Evolutionary conservation across 1,139 yeast species (phyloP).

Genomic region (Diutina pseudorugosa): DNA sequence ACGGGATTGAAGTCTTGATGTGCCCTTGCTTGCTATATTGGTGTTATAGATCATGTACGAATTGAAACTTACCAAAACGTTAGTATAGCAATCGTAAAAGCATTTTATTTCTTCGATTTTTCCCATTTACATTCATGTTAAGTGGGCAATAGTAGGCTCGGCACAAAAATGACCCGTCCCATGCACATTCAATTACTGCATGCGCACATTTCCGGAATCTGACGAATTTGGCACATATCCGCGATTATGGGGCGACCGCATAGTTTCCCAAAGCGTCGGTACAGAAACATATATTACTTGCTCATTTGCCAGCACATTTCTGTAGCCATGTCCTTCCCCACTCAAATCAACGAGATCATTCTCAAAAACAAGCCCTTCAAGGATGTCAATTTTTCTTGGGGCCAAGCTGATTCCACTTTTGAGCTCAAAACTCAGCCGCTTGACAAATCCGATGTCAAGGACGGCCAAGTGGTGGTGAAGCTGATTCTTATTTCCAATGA

Average conservation of each 20-base stretch:
- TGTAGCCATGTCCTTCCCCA: not conserved
- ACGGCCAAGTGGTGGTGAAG: constrained; percentile 36
- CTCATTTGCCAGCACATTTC: not conserved
- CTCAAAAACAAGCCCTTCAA: constrained; percentile 12
- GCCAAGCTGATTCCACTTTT: constrained; percentile 23
- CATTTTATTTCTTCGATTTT: too few relatives aligned
- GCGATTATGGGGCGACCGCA: not conserved
- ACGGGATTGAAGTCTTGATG: too few relatives aligned
- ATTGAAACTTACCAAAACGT: too few relatives aligned
- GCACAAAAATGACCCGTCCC: too few relatives aligned
- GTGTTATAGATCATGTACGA: too few relatives aligned
- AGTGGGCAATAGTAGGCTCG: too few relatives aligned
- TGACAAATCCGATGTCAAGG: constrained; percentile 15
- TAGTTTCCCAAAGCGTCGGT: not conserved
- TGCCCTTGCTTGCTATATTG: too few relatives aligned
- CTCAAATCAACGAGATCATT: constrained; percentile 6
- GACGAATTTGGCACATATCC: not conserved
- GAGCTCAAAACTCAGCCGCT: constrained; percentile 14
- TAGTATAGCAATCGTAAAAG: too few relatives aligned
- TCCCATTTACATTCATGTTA: too few relatives aligned
- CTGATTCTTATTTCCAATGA: constrained; percentile 45
- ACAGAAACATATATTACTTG: not conserved
- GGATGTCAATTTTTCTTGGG: constrained; percentile 15
- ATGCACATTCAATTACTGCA: too few relatives aligned
- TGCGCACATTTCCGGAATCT: not conserved